These are phyloP conservation scores for Gastrodia elata DNA, from an alignment of 106 monocot genomes.

Conservation along the genomic window DNA sequence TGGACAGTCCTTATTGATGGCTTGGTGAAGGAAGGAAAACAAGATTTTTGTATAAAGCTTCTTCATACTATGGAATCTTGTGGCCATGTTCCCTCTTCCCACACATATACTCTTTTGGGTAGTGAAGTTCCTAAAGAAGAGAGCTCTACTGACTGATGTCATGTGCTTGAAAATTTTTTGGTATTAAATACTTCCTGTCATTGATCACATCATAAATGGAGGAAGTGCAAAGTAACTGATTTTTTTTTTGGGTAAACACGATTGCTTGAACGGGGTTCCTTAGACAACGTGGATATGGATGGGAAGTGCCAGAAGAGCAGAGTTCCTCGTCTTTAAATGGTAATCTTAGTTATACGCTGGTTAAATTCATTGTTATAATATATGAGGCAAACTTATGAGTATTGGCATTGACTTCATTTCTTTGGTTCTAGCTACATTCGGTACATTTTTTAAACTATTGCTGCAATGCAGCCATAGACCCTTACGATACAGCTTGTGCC, in stretches of 20 bases:
- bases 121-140: slow-evolving; percentile 28
- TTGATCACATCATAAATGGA: not conserved
- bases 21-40: slow-evolving; percentile 42
- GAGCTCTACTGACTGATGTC: not conserved
- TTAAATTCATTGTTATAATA: not conserved
- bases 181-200: not conserved
- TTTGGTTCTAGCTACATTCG: not conserved
- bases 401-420: not conserved
- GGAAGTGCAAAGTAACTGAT: not conserved
- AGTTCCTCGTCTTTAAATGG: not conserved
- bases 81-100: slow-evolving; percentile 29
- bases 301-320: not conserved
- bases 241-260: not conserved
- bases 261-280: not conserved
- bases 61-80: slow-evolving; percentile 64
- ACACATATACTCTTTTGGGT: slow-evolving; percentile 32
- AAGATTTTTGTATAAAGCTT: slow-evolving; percentile 51
- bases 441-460: not conserved
- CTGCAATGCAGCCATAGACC: not conserved
- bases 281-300: not conserved
- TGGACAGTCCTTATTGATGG: slow-evolving; percentile 91
- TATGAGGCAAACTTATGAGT: not conserved
- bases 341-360: not conserved
- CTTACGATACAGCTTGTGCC: not conserved
- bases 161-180: not conserved